Evolutionary conservation across 257 asterid genomes (phyloP), one percentile per base, ranked within the genome.

Genomic region (Solanum megistacrolobum): DNA sequence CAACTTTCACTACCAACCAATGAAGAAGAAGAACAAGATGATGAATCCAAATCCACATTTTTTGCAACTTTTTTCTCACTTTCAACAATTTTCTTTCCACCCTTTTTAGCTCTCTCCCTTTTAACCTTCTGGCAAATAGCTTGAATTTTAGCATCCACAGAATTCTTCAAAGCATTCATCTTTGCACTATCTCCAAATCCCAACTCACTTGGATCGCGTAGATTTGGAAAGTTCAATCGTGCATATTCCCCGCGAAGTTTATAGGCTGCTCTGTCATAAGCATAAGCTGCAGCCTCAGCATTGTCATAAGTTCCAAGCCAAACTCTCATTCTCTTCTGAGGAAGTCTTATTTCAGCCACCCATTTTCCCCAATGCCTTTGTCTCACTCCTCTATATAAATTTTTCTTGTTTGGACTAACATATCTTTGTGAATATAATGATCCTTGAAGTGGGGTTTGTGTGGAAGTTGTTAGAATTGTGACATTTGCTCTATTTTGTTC

Each of bases 361-460:
- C 99, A 97, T 72, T 94, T 97, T 5, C 99, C 98, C 99, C 99
- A 97, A 71, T 97, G 98, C 91, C 99, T 91, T 91, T 97, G 99
- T 88, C 99, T 89, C n/a, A 97, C 99, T 1, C 99, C 99, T 73
- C 99, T 89, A 90, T 97, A 97, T 0, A 95, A 92, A 88, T 96
- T 96, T 39, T 94, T 94, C 97, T 93, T 96, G 87, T 84, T 83
- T 34, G 95, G 91, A 90, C 89, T 86, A 74, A 89, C 86, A 75
- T 89, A 89, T 11, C 90, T 92, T 31, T 55, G 90, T n/a, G 83
- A 23, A n/a, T 68, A 88, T 25, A 85, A 75, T 68, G 89, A 89
- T 25, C 82, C 85, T 2, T 48, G 90, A 35, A 85, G 41, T 60
- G 92, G 93, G 87, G 66, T 62, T 21, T 86, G 38, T 3, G 89